These are phyloP conservation scores for Prunus mume DNA, from an alignment of 306 rosid genomes.

Conservation along the genomic window DNA sequence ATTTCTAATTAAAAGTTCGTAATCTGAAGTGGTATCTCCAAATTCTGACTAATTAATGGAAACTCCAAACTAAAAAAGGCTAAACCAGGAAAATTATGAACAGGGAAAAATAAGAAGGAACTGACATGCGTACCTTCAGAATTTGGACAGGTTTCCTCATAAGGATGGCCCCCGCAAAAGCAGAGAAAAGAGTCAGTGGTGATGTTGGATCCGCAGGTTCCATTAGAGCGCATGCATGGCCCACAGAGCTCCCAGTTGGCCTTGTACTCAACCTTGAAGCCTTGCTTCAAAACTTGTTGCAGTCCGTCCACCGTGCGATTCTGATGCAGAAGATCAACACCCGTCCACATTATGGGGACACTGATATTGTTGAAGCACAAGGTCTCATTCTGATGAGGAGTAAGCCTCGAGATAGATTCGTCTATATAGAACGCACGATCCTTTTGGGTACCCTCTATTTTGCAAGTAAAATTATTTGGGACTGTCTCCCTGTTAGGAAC, in stretches of 20 bases:
- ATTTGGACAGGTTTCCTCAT: background rate
- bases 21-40: background rate
- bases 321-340: background rate
- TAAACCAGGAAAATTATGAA: background rate
- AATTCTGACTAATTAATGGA: background rate
- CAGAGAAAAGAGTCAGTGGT: background rate
- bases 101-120: conserved; percentile 1
- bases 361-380: background rate
- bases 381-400: background rate
- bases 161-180: background rate
- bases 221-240: background rate
- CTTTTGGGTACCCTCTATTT: background rate
- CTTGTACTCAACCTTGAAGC: conserved; percentile 21
- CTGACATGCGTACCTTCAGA: background rate
- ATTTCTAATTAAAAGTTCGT: background rate
- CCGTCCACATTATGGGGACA: conserved; percentile 16
- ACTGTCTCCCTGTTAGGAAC: accelerated
- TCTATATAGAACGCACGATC: background rate
- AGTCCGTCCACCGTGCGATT: conserved; percentile 10
- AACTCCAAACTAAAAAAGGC: background rate
- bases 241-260: background rate
- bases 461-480: background rate
- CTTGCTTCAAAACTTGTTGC: conserved; percentile 17
- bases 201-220: background rate
- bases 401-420: background rate